Conservation (phyloP, 2,329 filamentous ascomycete genomes). For the Trichoderma atroviride region DNA sequence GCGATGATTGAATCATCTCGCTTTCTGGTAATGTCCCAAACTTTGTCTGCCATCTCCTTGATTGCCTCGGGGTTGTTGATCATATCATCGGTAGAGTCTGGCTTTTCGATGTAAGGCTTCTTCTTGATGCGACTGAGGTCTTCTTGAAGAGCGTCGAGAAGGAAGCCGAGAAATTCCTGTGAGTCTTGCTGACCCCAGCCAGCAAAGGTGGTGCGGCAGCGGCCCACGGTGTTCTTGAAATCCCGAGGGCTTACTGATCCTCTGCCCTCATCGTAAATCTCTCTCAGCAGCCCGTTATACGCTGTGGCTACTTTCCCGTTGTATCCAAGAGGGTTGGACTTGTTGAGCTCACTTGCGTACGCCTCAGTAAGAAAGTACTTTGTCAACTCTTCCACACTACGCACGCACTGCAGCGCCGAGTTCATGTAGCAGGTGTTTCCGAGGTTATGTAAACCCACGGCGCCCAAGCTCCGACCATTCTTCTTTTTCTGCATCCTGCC, state of each 20-base stretch:
- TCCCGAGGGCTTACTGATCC: constrained; percentile 75
- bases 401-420: constrained; percentile 90
- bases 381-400: constrained; percentile 89
- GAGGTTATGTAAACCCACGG: constrained; percentile 82
- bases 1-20: constrained; percentile 95
- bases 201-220: constrained; percentile 81
- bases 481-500: constrained; percentile 71
- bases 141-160: constrained; percentile 92
- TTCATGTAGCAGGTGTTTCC: constrained; percentile 99
- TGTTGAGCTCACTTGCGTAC: constrained; percentile 81
- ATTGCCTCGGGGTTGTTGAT: constrained; percentile 81
- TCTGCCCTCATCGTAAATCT: constrained; percentile 73
- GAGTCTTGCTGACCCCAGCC: constrained; percentile 97
- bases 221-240: constrained; percentile 82
- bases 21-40: constrained; percentile 88
- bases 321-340: constrained; percentile 81
- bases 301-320: constrained; percentile 83
- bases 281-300: constrained; percentile 74
- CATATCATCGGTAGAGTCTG: constrained; percentile 96
- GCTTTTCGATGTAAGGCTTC: constrained; percentile 97
- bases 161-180: constrained; percentile 92
- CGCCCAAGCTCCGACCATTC: constrained; percentile 71
- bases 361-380: constrained; percentile 82
- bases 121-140: constrained; percentile 91
- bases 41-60: constrained; percentile 79